Base-by-base conservation (phyloP, 345 rosid species). In the Euphorbia pulcherrima region DNA sequence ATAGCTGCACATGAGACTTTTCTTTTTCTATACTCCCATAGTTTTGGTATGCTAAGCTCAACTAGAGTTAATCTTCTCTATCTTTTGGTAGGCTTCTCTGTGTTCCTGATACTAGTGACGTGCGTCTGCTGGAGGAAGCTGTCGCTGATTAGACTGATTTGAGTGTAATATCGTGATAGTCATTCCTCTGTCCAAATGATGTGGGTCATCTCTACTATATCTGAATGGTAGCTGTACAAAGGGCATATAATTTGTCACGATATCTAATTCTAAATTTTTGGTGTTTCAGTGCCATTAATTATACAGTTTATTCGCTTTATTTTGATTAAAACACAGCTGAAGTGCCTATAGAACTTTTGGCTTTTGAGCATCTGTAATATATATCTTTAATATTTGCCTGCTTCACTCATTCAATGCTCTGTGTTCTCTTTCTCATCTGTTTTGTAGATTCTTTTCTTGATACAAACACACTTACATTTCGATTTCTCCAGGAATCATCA, bases 401-500 rank as follows among this genome's bases (percentile, higher is more conserved):
- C 18, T 10, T 52, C 12, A 18, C 26, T 39, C 40, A 7, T 13
- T 29, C 8, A 60, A 37, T 3, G 3, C 5, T 20, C 0, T 30
- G 11, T 16, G 23, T 53, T 33, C 10, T 33, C 27, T 30, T 30
- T 33, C 68, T 51, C 39, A n/a, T 64, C 40, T 13, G 7, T n/a
- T n/a, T 5, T 30, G 18, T 52, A 3, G 46, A 39, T n/a, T 50
- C n/a, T n/a, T 64, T 64, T 37, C 17, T 29, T 50, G 33, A n/a
- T 35, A 28, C 41, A 20, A 63, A 57, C 56, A 17, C 70, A 37
- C 73, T 66, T 27, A 51, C 50, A 41, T 20, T 62, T 17, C 14
- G 40, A 40, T 53, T 47, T 72, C 39, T 77, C 17, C 79, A 87
- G 92, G 88, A 79, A 2, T 84, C n/a, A n/a, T n/a, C 90, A 46